Conservation (phyloP, 257 asterid genomes). For the Datura wrightii region DNA sequence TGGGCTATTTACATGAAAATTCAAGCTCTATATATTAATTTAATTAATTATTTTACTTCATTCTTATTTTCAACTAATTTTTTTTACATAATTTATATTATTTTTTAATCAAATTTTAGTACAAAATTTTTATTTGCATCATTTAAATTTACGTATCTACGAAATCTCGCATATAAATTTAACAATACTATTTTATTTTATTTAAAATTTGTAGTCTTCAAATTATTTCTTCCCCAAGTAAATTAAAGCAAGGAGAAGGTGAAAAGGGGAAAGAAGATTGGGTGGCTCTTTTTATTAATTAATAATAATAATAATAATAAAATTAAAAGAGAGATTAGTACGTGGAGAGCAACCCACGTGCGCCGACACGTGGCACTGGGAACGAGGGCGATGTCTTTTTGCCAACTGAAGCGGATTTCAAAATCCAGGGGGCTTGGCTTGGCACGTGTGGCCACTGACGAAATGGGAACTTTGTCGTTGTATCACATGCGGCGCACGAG, state of each 20-base stretch:
- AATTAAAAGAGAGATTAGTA: conserved; percentile 30
- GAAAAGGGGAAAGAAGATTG: conserved; percentile 28
- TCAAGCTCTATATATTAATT: no score
- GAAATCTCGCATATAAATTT: no score
- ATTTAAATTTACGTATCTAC: no score
- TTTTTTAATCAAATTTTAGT: no score
- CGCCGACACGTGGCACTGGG: conserved; percentile 47
- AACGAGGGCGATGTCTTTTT: conserved; percentile 33
- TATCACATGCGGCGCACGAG: conserved; percentile 42
- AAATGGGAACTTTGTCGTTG: conserved; percentile 25
- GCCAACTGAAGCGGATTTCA: background rate
- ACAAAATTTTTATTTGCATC: no score
- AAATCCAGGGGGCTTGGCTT: conserved; percentile 19
- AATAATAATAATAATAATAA: background rate
- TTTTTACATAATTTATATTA: no score
- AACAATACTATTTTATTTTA: no score
- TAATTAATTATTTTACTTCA: no score
- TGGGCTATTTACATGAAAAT: no score
- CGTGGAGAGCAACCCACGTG: conserved; percentile 50
- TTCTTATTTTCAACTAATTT: no score
- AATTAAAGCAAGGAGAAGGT: background rate
- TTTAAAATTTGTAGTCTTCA: no score
- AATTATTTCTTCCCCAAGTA: no score
- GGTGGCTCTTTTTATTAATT: conserved; percentile 30
- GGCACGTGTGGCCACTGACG: conserved; percentile 45